These are phyloP conservation scores for Xerocomus brunneocitrinus DNA, from an alignment of 768 basidiomycete genomes.

Conservation along the genomic window DNA sequence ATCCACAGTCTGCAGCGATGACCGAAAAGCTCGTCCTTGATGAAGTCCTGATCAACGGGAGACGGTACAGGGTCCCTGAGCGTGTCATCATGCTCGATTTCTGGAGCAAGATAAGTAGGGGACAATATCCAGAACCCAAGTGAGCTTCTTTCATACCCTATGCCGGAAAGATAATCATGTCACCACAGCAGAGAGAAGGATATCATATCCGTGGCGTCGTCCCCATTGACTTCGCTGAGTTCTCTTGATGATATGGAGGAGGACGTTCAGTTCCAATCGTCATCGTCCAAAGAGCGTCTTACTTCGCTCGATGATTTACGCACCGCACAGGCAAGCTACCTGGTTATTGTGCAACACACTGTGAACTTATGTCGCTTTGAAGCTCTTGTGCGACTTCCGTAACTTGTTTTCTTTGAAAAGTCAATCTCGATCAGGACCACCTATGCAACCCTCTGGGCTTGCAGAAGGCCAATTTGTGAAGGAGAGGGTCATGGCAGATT, in stretches of 20 bases:
- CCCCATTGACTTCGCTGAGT: conserved; percentile 70
- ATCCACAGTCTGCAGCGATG: conserved; percentile 50
- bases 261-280: conserved; percentile 20
- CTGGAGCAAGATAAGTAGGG: conserved; percentile 74
- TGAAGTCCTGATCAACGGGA: conserved; percentile 83
- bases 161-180: not conserved
- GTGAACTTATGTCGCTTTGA: conserved; percentile 7
- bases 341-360: conserved; percentile 1
- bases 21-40: conserved; percentile 58
- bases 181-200: conserved; percentile 16
- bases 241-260: conserved; percentile 60
- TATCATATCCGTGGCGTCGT: conserved; percentile 53
- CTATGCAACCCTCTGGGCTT: not conserved
- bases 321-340: conserved; percentile 51
- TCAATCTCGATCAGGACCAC: not conserved
- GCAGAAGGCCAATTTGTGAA: not conserved
- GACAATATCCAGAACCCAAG: conserved; percentile 38
- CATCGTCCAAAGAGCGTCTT: conserved; percentile 21
- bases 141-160: conserved; percentile 26
- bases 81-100: conserved; percentile 90
- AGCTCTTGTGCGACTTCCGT: conserved; percentile 41
- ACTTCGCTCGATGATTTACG: conserved; percentile 47
- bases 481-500: conserved; percentile 20
- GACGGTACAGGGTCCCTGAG: conserved; percentile 91
- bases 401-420: conserved; percentile 15